Percentiles rank a stretch among this genome's conserved stretches.
Conservation (phyloP, 2,329 filamentous ascomycete species). For the Penicillium fuscoglaucum region DNA sequence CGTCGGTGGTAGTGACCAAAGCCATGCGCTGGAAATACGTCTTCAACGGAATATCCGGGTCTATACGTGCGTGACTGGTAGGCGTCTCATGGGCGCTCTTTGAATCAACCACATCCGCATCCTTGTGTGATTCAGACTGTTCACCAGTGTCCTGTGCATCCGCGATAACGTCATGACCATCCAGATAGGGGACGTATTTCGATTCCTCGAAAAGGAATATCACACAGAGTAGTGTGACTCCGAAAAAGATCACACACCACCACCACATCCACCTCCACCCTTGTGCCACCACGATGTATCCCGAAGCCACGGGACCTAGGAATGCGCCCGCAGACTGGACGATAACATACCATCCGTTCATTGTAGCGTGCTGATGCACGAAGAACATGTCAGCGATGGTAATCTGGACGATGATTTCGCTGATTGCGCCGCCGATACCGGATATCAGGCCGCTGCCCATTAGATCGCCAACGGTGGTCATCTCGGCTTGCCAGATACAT, state of each 20-base stretch:
- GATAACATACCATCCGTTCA: conserved; percentile 51
- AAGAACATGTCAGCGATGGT: conserved; percentile 53
- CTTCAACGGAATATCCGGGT: conserved; percentile 40
- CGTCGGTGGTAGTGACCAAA: conserved; percentile 28
- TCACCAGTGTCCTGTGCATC: conserved; percentile 5
- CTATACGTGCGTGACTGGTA: conserved; percentile 15
- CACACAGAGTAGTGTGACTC: conserved; percentile 42
- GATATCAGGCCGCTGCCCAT: conserved; percentile 46
- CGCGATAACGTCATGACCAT: conserved; percentile 1
- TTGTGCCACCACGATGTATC: conserved; percentile 39
- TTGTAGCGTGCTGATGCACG: conserved; percentile 47
- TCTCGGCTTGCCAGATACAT: conserved; percentile 47
- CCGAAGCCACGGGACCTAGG: conserved; percentile 37
- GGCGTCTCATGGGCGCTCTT: background rate
- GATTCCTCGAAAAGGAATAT: conserved; percentile 51
- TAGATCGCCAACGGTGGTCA: conserved; percentile 43
- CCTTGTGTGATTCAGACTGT: background rate
- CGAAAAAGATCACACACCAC: conserved; percentile 48
- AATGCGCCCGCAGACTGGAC: conserved; percentile 35
- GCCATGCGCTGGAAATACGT: conserved; percentile 48
- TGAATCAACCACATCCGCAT: background rate
- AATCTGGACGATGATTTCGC: conserved; percentile 49
- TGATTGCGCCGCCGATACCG: conserved; percentile 48
- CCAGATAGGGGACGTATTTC: conserved; percentile 15
- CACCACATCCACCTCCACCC: conserved; percentile 57